Evolutionary conservation across 208 protist genomes (phyloP).

Genomic region (Crithidia bombi): DNA sequence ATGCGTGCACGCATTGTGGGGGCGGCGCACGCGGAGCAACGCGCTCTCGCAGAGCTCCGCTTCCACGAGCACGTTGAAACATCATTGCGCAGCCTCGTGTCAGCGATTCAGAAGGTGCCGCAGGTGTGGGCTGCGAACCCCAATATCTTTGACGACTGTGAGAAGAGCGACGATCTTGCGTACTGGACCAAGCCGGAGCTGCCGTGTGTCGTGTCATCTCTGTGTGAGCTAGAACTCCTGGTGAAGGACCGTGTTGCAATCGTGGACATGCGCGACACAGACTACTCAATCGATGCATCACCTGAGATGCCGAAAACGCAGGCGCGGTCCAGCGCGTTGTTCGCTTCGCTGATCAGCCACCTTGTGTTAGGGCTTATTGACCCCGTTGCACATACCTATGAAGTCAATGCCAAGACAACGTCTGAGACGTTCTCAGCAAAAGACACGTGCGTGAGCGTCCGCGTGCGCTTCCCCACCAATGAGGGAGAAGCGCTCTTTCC

Average conservation of each 20-base stretch:
- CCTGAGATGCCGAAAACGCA: neutral
- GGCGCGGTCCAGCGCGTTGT: neutral
- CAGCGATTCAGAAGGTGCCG: neutral
- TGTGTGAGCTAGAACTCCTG: conserved; percentile 16
- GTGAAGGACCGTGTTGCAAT: conserved; percentile 9
- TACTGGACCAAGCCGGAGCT: conserved; percentile 29
- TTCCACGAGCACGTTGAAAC: neutral
- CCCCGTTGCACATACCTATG: neutral
- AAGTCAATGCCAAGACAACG: neutral
- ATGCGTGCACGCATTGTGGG: conserved; percentile 30
- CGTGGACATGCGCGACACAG: neutral
- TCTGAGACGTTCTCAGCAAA: neutral
- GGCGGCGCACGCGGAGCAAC: conserved; percentile 20
- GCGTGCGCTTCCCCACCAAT: neutral
- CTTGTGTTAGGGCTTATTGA: conserved; percentile 5
- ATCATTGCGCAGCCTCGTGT: neutral
- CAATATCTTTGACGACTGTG: neutral
- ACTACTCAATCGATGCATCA: neutral
- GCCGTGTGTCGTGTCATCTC: conserved; percentile 1
- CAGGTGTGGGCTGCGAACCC: neutral
- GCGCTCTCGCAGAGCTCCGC: neutral
- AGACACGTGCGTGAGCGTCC: neutral
- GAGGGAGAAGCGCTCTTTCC: conserved; percentile 5
- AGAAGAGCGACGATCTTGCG: neutral
- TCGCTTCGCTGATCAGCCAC: conserved; percentile 9